A percentile compares a stretch with the other conserved stretches of the same genome.
phyloP scores from a whole-genome alignment of 805 yeast genomes.

The Yamadazyma laniorum region DNA sequence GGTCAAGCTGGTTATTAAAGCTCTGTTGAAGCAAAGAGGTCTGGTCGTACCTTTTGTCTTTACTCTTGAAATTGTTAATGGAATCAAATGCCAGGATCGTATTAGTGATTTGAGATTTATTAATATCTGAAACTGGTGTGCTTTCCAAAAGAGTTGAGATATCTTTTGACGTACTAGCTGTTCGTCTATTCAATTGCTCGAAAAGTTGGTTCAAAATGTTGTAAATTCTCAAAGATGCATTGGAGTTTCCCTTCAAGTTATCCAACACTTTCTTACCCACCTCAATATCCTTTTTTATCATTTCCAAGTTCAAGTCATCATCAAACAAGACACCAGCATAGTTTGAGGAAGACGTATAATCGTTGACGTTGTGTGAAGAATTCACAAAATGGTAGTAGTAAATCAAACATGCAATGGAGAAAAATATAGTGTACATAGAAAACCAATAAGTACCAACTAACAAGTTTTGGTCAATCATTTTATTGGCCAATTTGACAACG shows the following conservation, averaged over 20 bases:
- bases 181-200: conserved; percentile 72
- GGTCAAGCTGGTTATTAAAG: conserved; percentile 8
- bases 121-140: conserved; percentile 1
- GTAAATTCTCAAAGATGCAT: conserved; percentile 79
- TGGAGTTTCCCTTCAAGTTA: conserved; percentile 66
- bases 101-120: conserved; percentile 10
- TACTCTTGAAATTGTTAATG: conserved; percentile 9
- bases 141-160: conserved; percentile 7
- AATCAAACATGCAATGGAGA: conserved; percentile 82
- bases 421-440: conserved; percentile 83
- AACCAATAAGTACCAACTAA: conserved; percentile 90
- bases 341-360: conserved; percentile 27
- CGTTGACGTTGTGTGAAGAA: conserved; percentile 16
- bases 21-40: conserved; percentile 5
- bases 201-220: conserved; percentile 75
- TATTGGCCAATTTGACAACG: conserved; percentile 77
- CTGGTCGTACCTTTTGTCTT: conserved; percentile 1
- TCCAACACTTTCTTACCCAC: conserved; percentile 74
- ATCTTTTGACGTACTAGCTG: conserved; percentile 47
- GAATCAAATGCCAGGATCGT: conserved; percentile 13
- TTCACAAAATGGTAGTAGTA: conserved; percentile 66
- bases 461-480: conserved; percentile 69
- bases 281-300: conserved; percentile 75
- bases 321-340: conserved; percentile 46
- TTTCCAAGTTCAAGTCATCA: conserved; percentile 48